These are phyloP conservation scores for Naegleria fowleri DNA, from an alignment of 208 protist genomes.

Conservation along the genomic window DNA sequence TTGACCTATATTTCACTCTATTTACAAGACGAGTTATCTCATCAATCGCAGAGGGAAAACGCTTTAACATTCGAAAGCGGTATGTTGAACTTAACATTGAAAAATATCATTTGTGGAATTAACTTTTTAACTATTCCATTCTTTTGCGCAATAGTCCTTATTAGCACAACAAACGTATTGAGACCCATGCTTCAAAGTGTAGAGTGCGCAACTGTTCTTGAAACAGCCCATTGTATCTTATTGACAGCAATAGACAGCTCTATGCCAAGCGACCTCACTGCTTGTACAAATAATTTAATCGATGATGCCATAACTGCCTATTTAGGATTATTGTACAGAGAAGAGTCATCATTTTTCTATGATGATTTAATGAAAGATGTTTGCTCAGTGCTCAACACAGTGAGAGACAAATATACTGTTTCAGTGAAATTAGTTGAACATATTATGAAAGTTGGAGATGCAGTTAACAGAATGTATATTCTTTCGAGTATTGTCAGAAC, in stretches of 20 bases:
- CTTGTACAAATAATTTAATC: constrained; percentile 19
- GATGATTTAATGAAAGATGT: constrained; percentile 24
- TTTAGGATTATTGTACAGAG: background rate
- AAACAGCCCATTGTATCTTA: constrained; percentile 12
- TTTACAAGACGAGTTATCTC: background rate
- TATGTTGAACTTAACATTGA: background rate
- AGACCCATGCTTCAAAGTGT: constrained; percentile 18
- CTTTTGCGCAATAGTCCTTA: too few species aligned
- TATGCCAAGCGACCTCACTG: background rate
- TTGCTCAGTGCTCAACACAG: background rate
- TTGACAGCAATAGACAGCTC: background rate
- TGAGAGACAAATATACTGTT: background rate
- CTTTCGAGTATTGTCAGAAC: background rate
- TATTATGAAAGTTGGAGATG: background rate
- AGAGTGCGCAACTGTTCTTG: background rate
- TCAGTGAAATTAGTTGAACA: constrained; percentile 2
- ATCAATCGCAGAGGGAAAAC: background rate
- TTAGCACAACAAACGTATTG: background rate
- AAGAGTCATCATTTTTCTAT: background rate
- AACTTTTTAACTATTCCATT: too few species aligned
- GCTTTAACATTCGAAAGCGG: background rate
- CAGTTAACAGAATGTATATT: background rate
- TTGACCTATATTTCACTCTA: constrained; percentile 3
- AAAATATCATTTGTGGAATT: too few species aligned
- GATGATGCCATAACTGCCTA: constrained; percentile 11